phyloP scores from a whole-genome alignment of 1,139 yeast species.

The Pneumocystis murina region DNA sequence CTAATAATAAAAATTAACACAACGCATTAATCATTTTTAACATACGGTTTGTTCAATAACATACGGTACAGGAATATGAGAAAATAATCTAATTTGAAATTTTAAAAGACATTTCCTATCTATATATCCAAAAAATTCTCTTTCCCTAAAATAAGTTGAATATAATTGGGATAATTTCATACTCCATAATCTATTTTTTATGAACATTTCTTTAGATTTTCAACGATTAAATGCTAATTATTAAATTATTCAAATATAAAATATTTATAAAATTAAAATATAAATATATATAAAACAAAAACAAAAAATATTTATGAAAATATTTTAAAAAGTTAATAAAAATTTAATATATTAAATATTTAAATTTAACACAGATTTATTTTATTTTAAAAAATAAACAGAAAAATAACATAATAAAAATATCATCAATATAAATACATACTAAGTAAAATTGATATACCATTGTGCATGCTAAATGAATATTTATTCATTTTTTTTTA shows the following conservation, averaged over 20 bases:
- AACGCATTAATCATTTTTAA: not conserved
- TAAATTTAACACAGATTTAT: not conserved
- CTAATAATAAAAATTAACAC: not conserved
- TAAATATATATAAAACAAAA: not conserved
- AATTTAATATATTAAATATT: not conserved
- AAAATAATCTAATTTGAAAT: not conserved
- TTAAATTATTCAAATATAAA: not conserved
- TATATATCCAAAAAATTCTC: not conserved
- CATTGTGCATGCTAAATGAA: too few relatives aligned
- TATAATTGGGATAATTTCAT: not conserved
- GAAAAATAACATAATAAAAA: not conserved
- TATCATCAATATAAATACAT: not conserved
- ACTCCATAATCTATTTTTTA: not conserved
- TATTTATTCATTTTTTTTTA: not conserved
- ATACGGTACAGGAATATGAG: constrained; percentile 23
- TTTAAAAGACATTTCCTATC: not conserved
- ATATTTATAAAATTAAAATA: not conserved
- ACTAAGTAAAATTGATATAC: too few relatives aligned
- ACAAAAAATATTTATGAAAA: not conserved
- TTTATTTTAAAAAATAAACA: not conserved
- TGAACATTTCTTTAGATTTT: not conserved
- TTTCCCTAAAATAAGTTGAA: not conserved
- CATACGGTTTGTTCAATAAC: constrained; percentile 9
- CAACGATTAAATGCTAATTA: not conserved
- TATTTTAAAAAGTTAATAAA: not conserved